Percentiles rank a stretch among this genome's conserved stretches.
Conservation (phyloP, 2,329 filamentous ascomycete species). For the Zalaria sp. region DNA sequence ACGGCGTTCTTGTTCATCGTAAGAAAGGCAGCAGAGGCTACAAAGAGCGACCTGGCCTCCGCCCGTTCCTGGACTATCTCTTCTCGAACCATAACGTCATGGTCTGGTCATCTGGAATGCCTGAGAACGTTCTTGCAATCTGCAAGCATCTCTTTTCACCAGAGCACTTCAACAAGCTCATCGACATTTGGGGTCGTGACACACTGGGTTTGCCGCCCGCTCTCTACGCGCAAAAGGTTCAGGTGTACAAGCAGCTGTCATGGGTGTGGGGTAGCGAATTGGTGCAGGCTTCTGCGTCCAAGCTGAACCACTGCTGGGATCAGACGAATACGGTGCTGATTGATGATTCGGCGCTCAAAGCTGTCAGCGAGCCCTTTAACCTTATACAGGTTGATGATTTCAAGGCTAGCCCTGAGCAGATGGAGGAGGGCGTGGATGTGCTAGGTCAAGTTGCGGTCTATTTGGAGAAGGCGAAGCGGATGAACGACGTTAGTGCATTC, state of each 20-base stretch:
- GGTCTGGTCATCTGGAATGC: slow-evolving; percentile 80
- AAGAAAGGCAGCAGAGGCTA: slow-evolving; percentile 30
- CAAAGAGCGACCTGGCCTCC: slow-evolving; percentile 49
- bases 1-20: slow-evolving; percentile 75
- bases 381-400: slow-evolving; percentile 73
- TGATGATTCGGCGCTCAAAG: slow-evolving; percentile 75
- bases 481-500: slow-evolving; percentile 35
- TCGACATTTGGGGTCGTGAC: slow-evolving; percentile 67
- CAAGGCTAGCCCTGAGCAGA: slow-evolving; percentile 27
- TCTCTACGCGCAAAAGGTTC: slow-evolving; percentile 59
- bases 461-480: slow-evolving; percentile 35
- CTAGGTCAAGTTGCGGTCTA: slow-evolving; percentile 38
- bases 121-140: slow-evolving; percentile 57
- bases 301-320: slow-evolving; percentile 43
- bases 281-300: slow-evolving; percentile 21
- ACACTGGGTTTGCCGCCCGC: slow-evolving; percentile 49
- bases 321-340: slow-evolving; percentile 82
- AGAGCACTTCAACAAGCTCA: slow-evolving; percentile 39
- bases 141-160: slow-evolving; percentile 48
- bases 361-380: slow-evolving; percentile 69
- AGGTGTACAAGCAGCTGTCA: slow-evolving; percentile 79
- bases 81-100: slow-evolving; percentile 64
- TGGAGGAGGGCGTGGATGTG: slow-evolving; percentile 26
- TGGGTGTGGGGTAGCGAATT: slow-evolving; percentile 50
- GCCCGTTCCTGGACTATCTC: slow-evolving; percentile 58